These are phyloP conservation scores for Dothideomycetes sp. DNA, from an alignment of 2,329 filamentous ascomycete genomes.

Conservation along the genomic window DNA sequence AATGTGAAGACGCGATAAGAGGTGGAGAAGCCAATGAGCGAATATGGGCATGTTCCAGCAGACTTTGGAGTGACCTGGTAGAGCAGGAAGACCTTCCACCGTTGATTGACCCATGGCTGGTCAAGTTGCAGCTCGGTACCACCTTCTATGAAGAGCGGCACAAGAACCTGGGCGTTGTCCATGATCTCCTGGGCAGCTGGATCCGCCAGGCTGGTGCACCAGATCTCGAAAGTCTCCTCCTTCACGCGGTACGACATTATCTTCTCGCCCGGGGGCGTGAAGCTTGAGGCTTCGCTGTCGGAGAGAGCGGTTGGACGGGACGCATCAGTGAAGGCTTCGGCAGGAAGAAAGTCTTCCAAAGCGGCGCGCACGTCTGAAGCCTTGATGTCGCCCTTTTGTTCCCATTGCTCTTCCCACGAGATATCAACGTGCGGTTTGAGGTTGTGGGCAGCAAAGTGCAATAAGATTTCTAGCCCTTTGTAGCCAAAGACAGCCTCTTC, in stretches of 20 bases:
- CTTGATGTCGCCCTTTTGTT: conserved; percentile 53
- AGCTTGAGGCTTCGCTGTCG: conserved; percentile 39
- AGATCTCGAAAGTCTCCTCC: conserved; percentile 67
- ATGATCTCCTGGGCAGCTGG: conserved; percentile 59
- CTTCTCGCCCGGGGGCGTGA: conserved; percentile 65
- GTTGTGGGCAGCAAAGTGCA: conserved; percentile 61
- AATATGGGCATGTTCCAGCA: conserved; percentile 40
- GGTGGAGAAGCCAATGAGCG: conserved; percentile 80
- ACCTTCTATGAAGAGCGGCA: conserved; percentile 84
- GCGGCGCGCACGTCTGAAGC: conserved; percentile 58
- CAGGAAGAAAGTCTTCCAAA: conserved; percentile 53
- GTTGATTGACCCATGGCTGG: conserved; percentile 59
- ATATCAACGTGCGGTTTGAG: conserved; percentile 68
- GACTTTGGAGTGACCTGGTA: conserved; percentile 20
- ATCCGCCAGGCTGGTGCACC: conserved; percentile 66
- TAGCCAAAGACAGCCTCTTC: conserved; percentile 88
- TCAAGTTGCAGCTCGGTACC: conserved; percentile 67
- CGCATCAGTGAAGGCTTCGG: conserved; percentile 30
- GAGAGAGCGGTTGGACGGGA: conserved; percentile 7
- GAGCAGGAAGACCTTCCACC: conserved; percentile 89
- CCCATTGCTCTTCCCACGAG: conserved; percentile 61
- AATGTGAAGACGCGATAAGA: conserved; percentile 66
- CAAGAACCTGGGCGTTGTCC: conserved; percentile 70
- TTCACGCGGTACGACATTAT: conserved; percentile 52
- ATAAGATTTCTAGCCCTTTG: conserved; percentile 63